Evolutionary conservation across 768 basidiomycete genomes (phyloP).

Genomic region (Boletus edulis): DNA sequence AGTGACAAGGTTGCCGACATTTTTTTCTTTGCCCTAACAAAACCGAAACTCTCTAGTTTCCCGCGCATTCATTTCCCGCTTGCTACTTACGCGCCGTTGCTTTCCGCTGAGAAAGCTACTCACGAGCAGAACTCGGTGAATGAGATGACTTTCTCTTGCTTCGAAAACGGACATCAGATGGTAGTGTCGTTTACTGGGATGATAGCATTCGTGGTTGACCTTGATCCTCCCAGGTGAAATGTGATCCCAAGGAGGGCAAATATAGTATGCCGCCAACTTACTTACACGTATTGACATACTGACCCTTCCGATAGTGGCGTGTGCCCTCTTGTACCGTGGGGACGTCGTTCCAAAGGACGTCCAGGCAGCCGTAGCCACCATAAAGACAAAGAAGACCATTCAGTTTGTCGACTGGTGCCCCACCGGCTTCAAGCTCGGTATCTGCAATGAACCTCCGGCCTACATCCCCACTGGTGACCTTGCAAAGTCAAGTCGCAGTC

Average conservation of each 20-base stretch:
- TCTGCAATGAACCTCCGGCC: constrained; percentile 96
- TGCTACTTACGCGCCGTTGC: constrained; percentile 91
- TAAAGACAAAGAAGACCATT: constrained; percentile 98
- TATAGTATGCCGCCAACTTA: constrained; percentile 66
- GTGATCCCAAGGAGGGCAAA: constrained; percentile 97
- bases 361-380: constrained; percentile 85
- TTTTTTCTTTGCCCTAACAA: constrained; percentile 1
- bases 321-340: constrained; percentile 89
- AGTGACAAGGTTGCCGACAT: constrained; percentile 32
- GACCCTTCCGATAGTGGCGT: constrained; percentile 63
- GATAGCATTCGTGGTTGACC: not conserved
- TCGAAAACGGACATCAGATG: constrained; percentile 97
- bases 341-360: constrained; percentile 98
- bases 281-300: constrained; percentile 1
- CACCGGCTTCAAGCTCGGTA: constrained; percentile 97
- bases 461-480: constrained; percentile 92
- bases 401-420: constrained; percentile 99
- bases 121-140: constrained; percentile 98
- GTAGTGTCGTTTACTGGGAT: constrained; percentile 34
- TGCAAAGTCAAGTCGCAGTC: constrained; percentile 88
- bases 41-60: constrained; percentile 54
- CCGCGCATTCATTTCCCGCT: constrained; percentile 98
- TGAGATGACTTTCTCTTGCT: constrained; percentile 98
- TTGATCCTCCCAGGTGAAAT: constrained; percentile 51
- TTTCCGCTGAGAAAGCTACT: constrained; percentile 92